phyloP scores from a whole-genome alignment of 768 basidiomycete genomes.

The Pholiota conissans region DNA sequence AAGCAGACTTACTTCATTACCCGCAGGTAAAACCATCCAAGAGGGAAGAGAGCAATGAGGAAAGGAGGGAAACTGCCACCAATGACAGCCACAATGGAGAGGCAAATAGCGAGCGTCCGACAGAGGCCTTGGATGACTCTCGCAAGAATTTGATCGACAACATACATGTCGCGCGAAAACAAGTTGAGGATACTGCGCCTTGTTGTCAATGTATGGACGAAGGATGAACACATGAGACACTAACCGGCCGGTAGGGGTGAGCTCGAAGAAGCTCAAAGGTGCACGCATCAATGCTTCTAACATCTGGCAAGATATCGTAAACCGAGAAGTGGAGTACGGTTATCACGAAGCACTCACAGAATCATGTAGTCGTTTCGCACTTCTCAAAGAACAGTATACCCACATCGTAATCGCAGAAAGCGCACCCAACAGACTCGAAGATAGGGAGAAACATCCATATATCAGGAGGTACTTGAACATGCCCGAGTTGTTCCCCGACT shows the following conservation, averaged over 20 bases:
- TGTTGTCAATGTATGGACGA: not conserved
- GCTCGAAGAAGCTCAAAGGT: constrained; percentile 87
- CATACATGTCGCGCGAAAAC: constrained; percentile 87
- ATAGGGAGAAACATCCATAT: constrained; percentile 69
- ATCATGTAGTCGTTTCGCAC: constrained; percentile 78
- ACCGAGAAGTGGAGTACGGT: not conserved
- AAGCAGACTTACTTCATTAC: constrained; percentile 68
- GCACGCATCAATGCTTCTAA: constrained; percentile 77
- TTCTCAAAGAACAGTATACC: constrained; percentile 75
- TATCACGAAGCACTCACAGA: constrained; percentile 40
- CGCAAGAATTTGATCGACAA: constrained; percentile 81
- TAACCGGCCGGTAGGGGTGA: constrained; percentile 82
- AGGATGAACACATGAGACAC: constrained; percentile 10
- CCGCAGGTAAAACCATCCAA: constrained; percentile 75
- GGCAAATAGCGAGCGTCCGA: constrained; percentile 59
- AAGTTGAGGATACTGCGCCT: constrained; percentile 77
- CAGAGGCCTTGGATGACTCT: constrained; percentile 73
- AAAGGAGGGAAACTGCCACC: constrained; percentile 82
- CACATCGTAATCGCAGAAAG: constrained; percentile 66
- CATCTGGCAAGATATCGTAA: constrained; percentile 49
- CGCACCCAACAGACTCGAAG: constrained; percentile 53
- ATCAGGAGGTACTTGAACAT: constrained; percentile 59
- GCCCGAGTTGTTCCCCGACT: constrained; percentile 54
- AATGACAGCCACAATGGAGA: constrained; percentile 72
- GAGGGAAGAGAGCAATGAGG: constrained; percentile 69